Conservation (phyloP, 23 red algal genomes). For the Gracilaria domingensis region DNA sequence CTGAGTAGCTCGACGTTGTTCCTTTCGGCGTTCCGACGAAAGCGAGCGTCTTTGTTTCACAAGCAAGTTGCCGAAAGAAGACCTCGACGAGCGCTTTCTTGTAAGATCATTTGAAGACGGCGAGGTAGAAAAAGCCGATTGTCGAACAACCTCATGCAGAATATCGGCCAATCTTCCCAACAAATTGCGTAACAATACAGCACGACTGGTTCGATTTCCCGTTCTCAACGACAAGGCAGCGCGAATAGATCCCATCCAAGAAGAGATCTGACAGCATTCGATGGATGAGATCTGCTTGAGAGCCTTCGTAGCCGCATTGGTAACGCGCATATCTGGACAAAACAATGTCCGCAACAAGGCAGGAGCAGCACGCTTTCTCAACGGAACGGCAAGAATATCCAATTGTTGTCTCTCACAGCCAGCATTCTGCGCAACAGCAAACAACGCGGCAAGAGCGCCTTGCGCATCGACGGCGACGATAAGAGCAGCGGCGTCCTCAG, state of each 20-base stretch:
- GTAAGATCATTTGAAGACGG: slow-evolving; percentile 1
- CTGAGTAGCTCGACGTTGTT: slow-evolving; percentile 6
- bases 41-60: slow-evolving; percentile 32
- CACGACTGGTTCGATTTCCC: slow-evolving; percentile 5
- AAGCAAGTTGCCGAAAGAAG: slow-evolving; percentile 45
- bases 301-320: slow-evolving; percentile 61
- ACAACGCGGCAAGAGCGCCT: slow-evolving; percentile 61
- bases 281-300: slow-evolving; percentile 51
- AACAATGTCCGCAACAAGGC: slow-evolving; percentile 59
- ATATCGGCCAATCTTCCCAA: slow-evolving; percentile 56
- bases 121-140: slow-evolving; percentile 18
- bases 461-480: slow-evolving; percentile 71
- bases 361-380: slow-evolving; percentile 53
- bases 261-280: slow-evolving; percentile 46
- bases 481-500: slow-evolving; percentile 56
- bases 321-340: slow-evolving; percentile 65
- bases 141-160: slow-evolving; percentile 57
- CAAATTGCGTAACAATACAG: slow-evolving; percentile 31
- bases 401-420: slow-evolving; percentile 37
- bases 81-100: slow-evolving; percentile 39
- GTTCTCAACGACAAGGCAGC: slow-evolving; percentile 47
- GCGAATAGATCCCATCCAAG: slow-evolving; percentile 63
- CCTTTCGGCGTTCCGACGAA: slow-evolving; percentile 35
- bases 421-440: slow-evolving; percentile 73
- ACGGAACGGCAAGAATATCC: slow-evolving; percentile 44